Conservation (phyloP, 2,329 filamentous ascomycete genomes). For the Colletotrichum sp. region DNA sequence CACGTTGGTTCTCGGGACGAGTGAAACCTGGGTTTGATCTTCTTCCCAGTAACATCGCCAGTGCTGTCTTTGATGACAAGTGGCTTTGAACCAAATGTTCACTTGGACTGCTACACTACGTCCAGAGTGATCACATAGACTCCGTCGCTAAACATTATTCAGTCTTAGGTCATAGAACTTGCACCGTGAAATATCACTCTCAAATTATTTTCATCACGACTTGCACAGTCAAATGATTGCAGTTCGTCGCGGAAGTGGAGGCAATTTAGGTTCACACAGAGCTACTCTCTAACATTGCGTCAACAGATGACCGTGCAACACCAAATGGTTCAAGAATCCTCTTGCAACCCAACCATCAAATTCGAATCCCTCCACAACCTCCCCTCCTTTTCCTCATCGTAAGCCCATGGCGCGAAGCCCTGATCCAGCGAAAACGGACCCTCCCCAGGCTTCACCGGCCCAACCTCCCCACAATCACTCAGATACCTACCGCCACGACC, state of each 20-base stretch:
- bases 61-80: too few species aligned
- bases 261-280: not conserved
- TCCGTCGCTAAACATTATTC: too few species aligned
- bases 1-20: too few species aligned
- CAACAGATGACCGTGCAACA: not conserved
- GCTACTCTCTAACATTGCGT: not conserved
- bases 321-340: not conserved
- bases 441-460: not conserved
- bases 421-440: not conserved
- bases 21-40: too few species aligned
- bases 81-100: too few species aligned
- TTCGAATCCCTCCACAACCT: not conserved
- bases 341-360: not conserved
- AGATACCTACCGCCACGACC: slow-evolving; percentile 51
- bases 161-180: too few species aligned
- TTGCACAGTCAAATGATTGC: not conserved
- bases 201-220: too few species aligned
- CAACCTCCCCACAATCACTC: slow-evolving; percentile 35
- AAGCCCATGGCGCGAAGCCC: slow-evolving; percentile 26
- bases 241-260: too few species aligned
- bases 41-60: too few species aligned
- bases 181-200: too few species aligned
- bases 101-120: too few species aligned
- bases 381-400: not conserved
- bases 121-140: too few species aligned